Evolutionary conservation across 495 filamentous ascomycete genomes (phyloP), one percentile per base, ranked within the genome.

Genomic region (Baudoinia panamericana): DNA sequence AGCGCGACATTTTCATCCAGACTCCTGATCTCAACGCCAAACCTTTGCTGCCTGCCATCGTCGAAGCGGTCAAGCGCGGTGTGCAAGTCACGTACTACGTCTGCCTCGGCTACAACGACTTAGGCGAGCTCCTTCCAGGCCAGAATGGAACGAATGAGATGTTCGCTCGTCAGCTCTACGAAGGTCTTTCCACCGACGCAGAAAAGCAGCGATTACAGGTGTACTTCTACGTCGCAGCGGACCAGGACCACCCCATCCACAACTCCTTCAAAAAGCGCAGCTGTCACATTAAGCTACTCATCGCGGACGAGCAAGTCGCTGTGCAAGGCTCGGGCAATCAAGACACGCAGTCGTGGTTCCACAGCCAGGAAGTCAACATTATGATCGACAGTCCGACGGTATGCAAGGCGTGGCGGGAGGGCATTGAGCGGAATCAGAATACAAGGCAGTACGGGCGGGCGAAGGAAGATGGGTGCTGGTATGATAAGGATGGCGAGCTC

Each of bases 271-370:
- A 80, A 53, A 59, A 66, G 20, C 67, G 82, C 2, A 72, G 67
- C 51, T 84, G 46, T 25, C 46, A 50, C 24, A 50, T 84, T 55
- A 87, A 87, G 54, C 57, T 87, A 32, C 71, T 87, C 61, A 73
- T 87, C 39, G 70, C 74, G 4, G 82, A 87, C 53, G 72, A 68
- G 27, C 63, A 60, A 30, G 60, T 87, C 45, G 77, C 69, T 10
- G 76, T 85, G 33, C 68, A 78, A 62, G 79, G 80, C 5, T 82
- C 73, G 46, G 81, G 82, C 0, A 87, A 87, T 53, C 73, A 82
- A 51, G 81, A 87, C 39, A 84, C 81, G n/a, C 82, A 87, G 61
- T 73, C 67, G 43, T 87, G 76, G 73, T 84, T 65, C 47, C 80
- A 87, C 53, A 73, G 67, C 25, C 78, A 83, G 56, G 82, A 87